phyloP scores from a whole-genome alignment of 257 asterid species.

The Nicotiana noctiflora region DNA sequence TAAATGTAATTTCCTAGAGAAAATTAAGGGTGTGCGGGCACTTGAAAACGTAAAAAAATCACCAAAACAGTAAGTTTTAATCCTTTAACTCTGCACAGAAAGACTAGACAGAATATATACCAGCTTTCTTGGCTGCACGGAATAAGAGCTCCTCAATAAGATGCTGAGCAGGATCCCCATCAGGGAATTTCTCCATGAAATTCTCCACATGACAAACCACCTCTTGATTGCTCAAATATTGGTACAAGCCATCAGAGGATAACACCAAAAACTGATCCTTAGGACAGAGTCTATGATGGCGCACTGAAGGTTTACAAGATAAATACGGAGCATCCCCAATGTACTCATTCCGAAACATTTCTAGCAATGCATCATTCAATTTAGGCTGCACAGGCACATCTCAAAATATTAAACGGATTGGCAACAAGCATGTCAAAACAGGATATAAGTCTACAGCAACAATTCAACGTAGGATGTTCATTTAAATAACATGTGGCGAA shows the following conservation, averaged over 20 bases:
- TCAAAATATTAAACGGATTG: not conserved
- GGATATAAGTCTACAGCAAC: conserved; percentile 2
- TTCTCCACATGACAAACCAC: conserved; percentile 18
- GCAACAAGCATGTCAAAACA: not conserved
- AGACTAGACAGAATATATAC: conserved; percentile 4
- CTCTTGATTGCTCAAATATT: conserved; percentile 18
- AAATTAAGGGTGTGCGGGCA: not conserved
- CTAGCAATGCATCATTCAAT: conserved; percentile 17
- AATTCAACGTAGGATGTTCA: not conserved
- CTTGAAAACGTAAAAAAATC: not conserved
- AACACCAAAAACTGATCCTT: conserved; percentile 20
- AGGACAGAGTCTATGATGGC: conserved; percentile 18
- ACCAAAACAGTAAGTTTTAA: not conserved
- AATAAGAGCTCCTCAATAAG: conserved; percentile 16
- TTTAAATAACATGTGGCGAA: not conserved
- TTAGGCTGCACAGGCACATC: conserved; percentile 16
- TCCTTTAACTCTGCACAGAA: not conserved
- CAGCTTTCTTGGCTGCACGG: conserved; percentile 25
- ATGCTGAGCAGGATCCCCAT: too few species aligned
- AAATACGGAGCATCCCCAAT: conserved; percentile 17
- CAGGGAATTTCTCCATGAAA: conserved; percentile 7
- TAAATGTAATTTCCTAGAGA: not conserved
- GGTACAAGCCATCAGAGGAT: conserved; percentile 23
- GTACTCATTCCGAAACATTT: conserved; percentile 19
- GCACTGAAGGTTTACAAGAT: conserved; percentile 15